Base-by-base conservation (phyloP, 1,284 basidiomycete species). In the Somion occarium region DNA sequence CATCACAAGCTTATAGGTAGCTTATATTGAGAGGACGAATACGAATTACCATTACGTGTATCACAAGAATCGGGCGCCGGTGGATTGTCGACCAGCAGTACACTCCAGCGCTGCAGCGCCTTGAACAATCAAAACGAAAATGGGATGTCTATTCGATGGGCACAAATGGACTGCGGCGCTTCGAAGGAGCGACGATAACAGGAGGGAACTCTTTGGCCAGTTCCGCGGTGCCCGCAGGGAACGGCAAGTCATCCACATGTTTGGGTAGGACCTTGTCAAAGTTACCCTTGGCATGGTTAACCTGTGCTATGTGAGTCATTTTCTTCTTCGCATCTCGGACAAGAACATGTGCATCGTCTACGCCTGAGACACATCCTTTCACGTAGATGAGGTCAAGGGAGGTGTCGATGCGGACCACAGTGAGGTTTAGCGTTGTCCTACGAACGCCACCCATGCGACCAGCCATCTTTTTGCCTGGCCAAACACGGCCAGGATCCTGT, bases 391-490 rank as follows among this genome's bases (percentile, higher is more conserved):
- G 79, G 69, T 97, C 88, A 49, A 96, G 82, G 13, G 76, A 73
- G 18, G 82, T 83, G 72, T 99, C 96, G 53, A 99, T 79, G 26
- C 93, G 88, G 53, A 96, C 80, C 30, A 98, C 93, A 1, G 86
- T 73, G 25, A 98, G 82, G 67, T 98, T 99, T 67, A 96, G 93
- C 11, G 82, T 79, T 9, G 95, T 98, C 15, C 82, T 82, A 42
- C 87, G 86, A 58, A 82, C 77, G 53, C 85, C 88, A 50, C 97
- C 97, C 79, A 98, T 88, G 44, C 88, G 86, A 44, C 96, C 97
- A 7, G 96, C 86, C 96, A 98, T 99, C 76, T 98, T 98, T 73
- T 95, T 98, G 39, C 96, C 96, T 15, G 95, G 95, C 75, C 91
- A 93, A 13, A 98, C 80, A 65, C 94, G 84, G 48, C 94, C 95